Conservation (phyloP, 495 filamentous ascomycete genomes). For the Penicillium daleae region DNA sequence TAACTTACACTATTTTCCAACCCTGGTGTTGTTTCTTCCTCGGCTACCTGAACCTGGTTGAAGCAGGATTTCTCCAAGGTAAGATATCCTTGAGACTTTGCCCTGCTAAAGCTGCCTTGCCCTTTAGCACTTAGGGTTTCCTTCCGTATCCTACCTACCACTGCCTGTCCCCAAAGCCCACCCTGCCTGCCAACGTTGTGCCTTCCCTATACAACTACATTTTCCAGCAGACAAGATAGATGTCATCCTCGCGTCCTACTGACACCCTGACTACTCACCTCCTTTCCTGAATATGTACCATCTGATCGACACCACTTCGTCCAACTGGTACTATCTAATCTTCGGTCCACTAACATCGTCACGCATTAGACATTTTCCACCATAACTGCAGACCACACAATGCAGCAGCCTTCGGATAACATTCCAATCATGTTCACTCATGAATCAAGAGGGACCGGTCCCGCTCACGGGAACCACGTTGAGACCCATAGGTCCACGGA, state of each 20-base stretch:
- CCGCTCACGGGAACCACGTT: conserved; percentile 24
- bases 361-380: conserved; percentile 18
- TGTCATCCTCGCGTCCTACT: background rate
- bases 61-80: conserved; percentile 16
- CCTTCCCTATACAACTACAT: background rate
- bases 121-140: background rate
- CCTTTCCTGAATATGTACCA: background rate
- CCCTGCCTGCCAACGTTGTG: background rate
- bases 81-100: background rate
- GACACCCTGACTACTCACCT: background rate
- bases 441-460: conserved; percentile 23
- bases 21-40: conserved; percentile 11
- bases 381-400: conserved; percentile 31
- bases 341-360: background rate
- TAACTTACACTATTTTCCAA: conserved; percentile 6
- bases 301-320: background rate
- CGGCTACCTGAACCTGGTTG: conserved; percentile 3
- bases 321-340: background rate
- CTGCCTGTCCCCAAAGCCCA: background rate
- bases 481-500: conserved; percentile 29
- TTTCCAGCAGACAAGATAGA: background rate
- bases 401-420: conserved; percentile 26
- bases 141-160: background rate
- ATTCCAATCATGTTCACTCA: conserved; percentile 28
- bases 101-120: background rate